A percentile compares a stretch with the other conserved stretches of the same genome.
phyloP scores from a whole-genome alignment of 768 basidiomycete genomes.

The Kwoniella botswanensis region DNA sequence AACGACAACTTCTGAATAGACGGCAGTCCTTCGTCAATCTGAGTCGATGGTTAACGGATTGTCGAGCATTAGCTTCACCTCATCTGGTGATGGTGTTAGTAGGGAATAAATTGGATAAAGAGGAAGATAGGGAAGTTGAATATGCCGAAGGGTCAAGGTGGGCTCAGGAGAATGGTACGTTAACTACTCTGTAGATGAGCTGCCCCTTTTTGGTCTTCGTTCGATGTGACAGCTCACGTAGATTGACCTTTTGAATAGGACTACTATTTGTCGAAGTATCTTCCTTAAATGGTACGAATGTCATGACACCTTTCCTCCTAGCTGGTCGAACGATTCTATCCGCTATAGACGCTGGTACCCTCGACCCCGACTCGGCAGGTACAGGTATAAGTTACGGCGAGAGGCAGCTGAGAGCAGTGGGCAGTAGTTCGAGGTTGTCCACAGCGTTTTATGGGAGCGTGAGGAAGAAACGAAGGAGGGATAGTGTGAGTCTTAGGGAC shows the following conservation, averaged over 20 bases:
- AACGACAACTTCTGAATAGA: slow-evolving; percentile 60
- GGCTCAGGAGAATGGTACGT: slow-evolving; percentile 90
- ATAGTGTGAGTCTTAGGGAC: slow-evolving; percentile 52
- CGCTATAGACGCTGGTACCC: slow-evolving; percentile 83
- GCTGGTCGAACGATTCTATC: slow-evolving; percentile 86
- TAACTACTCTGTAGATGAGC: background rate
- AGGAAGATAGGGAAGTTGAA: slow-evolving; percentile 90
- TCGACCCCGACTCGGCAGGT: slow-evolving; percentile 92
- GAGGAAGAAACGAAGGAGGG: slow-evolving; percentile 37
- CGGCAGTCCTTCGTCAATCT: slow-evolving; percentile 85
- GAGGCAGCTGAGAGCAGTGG: slow-evolving; percentile 85
- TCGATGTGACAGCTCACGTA: background rate
- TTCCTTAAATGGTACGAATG: slow-evolving; percentile 88
- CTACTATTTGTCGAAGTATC: slow-evolving; percentile 94
- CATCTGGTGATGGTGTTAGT: slow-evolving; percentile 76
- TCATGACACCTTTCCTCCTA: slow-evolving; percentile 80
- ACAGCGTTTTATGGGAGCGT: slow-evolving; percentile 60
- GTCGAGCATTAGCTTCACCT: slow-evolving; percentile 87
- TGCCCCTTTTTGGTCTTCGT: background rate
- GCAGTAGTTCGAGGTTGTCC: slow-evolving; percentile 84
- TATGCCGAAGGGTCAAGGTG: slow-evolving; percentile 93
- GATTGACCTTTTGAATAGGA: slow-evolving; percentile 62
- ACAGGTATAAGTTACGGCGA: slow-evolving; percentile 98
- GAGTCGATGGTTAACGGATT: slow-evolving; percentile 89
- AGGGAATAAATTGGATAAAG: slow-evolving; percentile 93